Base-by-base conservation (phyloP, 305 asterid genomes). In the Fraxinus baroniana region DNA sequence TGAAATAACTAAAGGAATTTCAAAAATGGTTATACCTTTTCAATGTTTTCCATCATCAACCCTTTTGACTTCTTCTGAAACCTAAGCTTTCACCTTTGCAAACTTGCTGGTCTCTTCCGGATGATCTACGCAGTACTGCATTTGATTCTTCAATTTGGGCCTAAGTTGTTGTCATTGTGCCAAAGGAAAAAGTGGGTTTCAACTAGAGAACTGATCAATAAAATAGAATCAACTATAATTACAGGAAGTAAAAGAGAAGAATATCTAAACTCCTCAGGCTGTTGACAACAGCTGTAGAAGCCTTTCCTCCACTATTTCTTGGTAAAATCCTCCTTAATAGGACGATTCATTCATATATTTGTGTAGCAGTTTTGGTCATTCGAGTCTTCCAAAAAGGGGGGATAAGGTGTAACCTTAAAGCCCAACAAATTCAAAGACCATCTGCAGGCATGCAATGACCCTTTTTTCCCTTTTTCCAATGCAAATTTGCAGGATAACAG, bases 11-110 rank as follows among this genome's bases (percentile, higher is more conserved):
- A 6, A 33, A 6, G 28, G 55, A 74, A 32, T 20, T 10, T 17
- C 41, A 18, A 49, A 52, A 74, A 20, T 8, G 10, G 7, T 36
- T 52, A 1, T 55, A 87, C 93, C 91, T 92, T 92, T 79, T 91
- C 96, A 52, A 92, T 92, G 88, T 92, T 92, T 82, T 92, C 96
- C 96, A 89, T 92, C 94, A 92, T 92, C 83, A 91, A 93, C 71
- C 94, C 96, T 13, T 83, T 92, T 92, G 70, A 92, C 49, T 39
- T 37, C 96, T 89, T 91, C 93, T 8, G 93, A 86, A 82, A 92
- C 93, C 84, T 90, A 94, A 82, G 96, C 94, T 86, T 92, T 92
- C 85, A 92, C 96, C 89, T 92, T 91, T 2, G 94, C 78, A 55
- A 92, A 87, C 85, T 92, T 89, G 85, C 85, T 91, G 90, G 87